Percentiles rank a stretch among this genome's conserved stretches.
Evolutionary conservation across 2,329 filamentous ascomycete species (phyloP).

Genomic region (Cryoendolithus antarcticus): DNA sequence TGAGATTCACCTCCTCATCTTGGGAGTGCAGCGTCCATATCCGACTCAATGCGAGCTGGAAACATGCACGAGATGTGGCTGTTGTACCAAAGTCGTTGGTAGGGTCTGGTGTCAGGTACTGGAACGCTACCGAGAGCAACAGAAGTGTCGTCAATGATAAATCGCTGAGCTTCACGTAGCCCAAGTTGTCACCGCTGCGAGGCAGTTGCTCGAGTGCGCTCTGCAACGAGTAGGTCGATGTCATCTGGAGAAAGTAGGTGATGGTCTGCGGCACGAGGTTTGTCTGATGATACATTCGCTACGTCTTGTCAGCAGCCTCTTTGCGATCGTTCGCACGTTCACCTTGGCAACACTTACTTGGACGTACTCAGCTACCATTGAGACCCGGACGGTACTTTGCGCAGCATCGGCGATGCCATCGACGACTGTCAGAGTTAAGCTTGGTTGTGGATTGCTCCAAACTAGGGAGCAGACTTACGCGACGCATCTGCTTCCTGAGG

Average conservation of each 20-base stretch:
- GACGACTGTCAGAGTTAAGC: no score
- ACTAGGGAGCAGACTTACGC: no score
- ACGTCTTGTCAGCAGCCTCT: no score
- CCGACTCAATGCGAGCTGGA: constrained; percentile 4
- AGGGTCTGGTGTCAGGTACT: constrained; percentile 5
- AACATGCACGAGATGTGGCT: constrained; percentile 4
- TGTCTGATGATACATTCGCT: constrained; percentile 5
- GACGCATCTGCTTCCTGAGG: no score
- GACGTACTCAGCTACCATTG: constrained; percentile 3
- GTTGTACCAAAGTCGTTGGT: constrained; percentile 5
- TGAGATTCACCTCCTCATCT: constrained; percentile 5
- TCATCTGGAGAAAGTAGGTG: constrained; percentile 6
- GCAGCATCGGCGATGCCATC: constrained; percentile 4
- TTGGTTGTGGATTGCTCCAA: no score
- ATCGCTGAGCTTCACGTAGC: constrained; percentile 5
- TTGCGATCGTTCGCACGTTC: no score
- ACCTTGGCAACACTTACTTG: not conserved
- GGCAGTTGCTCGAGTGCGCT: constrained; percentile 3
- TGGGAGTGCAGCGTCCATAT: constrained; percentile 5
- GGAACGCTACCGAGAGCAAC: constrained; percentile 4
- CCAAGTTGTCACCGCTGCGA: constrained; percentile 1
- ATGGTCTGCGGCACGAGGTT: constrained; percentile 6
- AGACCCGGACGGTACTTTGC: constrained; percentile 3
- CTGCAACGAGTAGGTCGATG: constrained; percentile 3
- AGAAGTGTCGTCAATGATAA: constrained; percentile 2